These are phyloP conservation scores for Clonostachys rhizophaga DNA, from an alignment of 2,329 filamentous ascomycete genomes.

Conservation along the genomic window DNA sequence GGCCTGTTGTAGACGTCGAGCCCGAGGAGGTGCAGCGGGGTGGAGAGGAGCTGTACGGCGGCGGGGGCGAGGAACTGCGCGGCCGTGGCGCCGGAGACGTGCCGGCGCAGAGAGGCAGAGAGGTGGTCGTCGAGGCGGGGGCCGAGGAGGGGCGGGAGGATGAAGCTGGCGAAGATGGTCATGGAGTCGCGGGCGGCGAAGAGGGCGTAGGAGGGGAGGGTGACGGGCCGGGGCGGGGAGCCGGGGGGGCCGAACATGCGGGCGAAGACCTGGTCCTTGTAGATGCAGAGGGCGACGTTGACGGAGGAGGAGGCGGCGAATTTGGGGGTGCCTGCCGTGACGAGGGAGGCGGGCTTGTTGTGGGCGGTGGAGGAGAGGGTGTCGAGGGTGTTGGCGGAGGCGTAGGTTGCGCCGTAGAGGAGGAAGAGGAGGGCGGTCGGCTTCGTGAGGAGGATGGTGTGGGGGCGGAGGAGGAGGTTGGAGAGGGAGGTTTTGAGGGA, in stretches of 20 bases:
- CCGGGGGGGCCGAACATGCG: conserved; percentile 69
- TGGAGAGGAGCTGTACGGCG: conserved; percentile 71
- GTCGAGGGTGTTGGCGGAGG: conserved; percentile 84
- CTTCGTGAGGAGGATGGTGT: conserved; percentile 55
- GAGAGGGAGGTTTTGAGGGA: conserved; percentile 57
- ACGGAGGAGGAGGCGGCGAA: conserved; percentile 76
- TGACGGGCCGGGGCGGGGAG: conserved; percentile 50
- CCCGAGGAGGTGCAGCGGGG: conserved; percentile 80
- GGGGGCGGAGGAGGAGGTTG: conserved; percentile 54
- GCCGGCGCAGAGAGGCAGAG: conserved; percentile 41
- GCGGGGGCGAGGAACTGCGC: conserved; percentile 82
- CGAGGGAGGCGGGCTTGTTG: conserved; percentile 50
- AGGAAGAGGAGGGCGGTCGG: conserved; percentile 66
- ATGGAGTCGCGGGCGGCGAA: conserved; percentile 82
- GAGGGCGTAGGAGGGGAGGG: conserved; percentile 66
- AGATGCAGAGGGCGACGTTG: conserved; percentile 81
- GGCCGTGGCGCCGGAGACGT: conserved; percentile 49
- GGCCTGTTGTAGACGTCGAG: conserved; percentile 80
- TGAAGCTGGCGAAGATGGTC: conserved; percentile 91
- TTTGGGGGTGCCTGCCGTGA: conserved; percentile 73
- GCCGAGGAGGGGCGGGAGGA: conserved; percentile 75
- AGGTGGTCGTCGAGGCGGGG: conserved; percentile 52
- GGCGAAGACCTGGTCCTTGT: conserved; percentile 86
- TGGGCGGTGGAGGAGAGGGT: conserved; percentile 65
- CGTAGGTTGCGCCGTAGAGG: conserved; percentile 85